phyloP scores from a whole-genome alignment of 106 monocot species.

The Narthecium ossifragum region DNA sequence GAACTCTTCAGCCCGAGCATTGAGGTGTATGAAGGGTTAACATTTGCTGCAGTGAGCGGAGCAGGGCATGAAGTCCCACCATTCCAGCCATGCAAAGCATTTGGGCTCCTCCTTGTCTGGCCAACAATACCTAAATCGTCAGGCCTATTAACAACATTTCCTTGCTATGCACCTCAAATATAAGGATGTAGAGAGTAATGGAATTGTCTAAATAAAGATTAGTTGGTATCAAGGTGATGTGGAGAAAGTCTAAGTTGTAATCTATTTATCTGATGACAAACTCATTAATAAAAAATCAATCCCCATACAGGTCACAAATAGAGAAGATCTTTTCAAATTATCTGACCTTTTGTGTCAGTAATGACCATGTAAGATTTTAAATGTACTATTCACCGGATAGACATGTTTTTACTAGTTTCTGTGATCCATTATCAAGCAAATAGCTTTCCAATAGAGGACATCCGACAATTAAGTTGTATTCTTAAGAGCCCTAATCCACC shows the following conservation, averaged over 20 bases:
- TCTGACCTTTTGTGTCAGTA: too few relatives aligned
- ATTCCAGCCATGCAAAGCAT: slow-evolving; percentile 70
- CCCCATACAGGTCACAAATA: slow-evolving; percentile 7
- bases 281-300: background rate
- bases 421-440: too few relatives aligned
- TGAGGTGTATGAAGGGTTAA: slow-evolving; percentile 69
- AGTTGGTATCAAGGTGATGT: background rate
- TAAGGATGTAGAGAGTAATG: background rate
- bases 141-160: background rate
- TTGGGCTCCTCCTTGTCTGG: slow-evolving; percentile 71
- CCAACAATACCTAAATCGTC: slow-evolving; percentile 51
- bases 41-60: slow-evolving; percentile 78
- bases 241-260: background rate
- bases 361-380: too few relatives aligned
- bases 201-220: background rate
- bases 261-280: background rate
- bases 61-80: slow-evolving; percentile 90
- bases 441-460: too few relatives aligned
- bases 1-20: slow-evolving; percentile 7
- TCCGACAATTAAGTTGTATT: too few relatives aligned
- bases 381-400: background rate
- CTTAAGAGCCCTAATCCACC: too few relatives aligned
- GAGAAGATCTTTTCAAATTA: slow-evolving; percentile 1
- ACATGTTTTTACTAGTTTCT: background rate
- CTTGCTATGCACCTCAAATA: background rate